Conservation (phyloP, 2,329 filamentous ascomycete species). For the Colletotrichum costaricense region DNA sequence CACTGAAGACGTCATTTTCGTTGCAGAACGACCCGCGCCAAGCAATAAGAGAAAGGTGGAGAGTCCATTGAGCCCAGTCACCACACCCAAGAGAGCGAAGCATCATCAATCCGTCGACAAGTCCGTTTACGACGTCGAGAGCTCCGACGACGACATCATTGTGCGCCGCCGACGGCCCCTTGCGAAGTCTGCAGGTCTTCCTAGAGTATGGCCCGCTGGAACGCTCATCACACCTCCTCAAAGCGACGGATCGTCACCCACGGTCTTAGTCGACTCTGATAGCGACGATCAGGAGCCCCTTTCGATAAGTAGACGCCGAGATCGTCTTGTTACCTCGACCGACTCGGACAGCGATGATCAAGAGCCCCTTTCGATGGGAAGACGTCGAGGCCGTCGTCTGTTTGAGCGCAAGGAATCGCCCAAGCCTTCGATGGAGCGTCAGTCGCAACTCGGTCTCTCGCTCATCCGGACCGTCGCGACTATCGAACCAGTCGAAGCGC, state of each 20-base stretch:
- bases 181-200: not conserved
- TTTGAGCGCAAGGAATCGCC: not conserved
- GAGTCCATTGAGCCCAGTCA: not conserved
- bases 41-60: slow-evolving; percentile 6
- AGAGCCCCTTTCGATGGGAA: not conserved
- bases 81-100: slow-evolving; percentile 2
- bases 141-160: not conserved
- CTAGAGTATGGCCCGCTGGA: not conserved
- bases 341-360: not conserved
- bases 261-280: not conserved
- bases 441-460: not conserved
- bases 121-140: not conserved
- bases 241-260: not conserved
- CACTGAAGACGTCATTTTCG: not conserved
- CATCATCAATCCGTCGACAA: not conserved
- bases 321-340: not conserved
- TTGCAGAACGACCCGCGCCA: not conserved
- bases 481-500: not conserved
- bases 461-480: not conserved
- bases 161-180: not conserved
- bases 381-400: not conserved
- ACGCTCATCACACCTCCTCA: not conserved
- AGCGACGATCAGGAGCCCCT: not conserved
- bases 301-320: not conserved
- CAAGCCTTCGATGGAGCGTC: not conserved